Evolutionary conservation across 1,284 basidiomycete genomes (phyloP), one percentile per base, ranked within the genome.

Genomic region (Coniferiporia sulphurascens): DNA sequence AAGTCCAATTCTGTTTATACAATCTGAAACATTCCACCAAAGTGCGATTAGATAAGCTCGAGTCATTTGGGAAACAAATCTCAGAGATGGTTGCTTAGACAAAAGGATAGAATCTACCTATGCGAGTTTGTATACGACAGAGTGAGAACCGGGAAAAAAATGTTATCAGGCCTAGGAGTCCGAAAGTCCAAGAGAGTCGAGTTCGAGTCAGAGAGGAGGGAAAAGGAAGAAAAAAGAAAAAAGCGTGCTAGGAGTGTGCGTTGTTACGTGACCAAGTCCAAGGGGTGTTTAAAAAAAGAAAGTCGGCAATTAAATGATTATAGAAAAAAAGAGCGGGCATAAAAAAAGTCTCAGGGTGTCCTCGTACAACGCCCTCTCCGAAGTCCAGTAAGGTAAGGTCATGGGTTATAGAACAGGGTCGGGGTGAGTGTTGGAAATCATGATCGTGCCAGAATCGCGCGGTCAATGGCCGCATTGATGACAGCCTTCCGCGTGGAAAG

Each of bases 381-480:
- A 32, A 44, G 9, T 17, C 53, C 10, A 55, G 53, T 55, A 53
- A 15, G 38, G 45, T 58, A 38, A 48, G 36, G 34, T 41, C 46
- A 52, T 49, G 27, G 2, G 27, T 27, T 5, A 27, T 27, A 27
- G 27, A 50, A 52, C 19, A 46, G 41, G 36, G 32, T 41, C 17
- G 21, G 27, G 45, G 19, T 17, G n/a, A 44, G 22, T 21, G n/a
- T 32, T 17, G 27, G 2, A 12, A 35, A 52, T 59, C 43, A 62
- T 56, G 57, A 59, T 53, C 55, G 57, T 22, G 57, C 36, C 10
- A 59, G 49, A 32, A 62, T 59, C n/a, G 49, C 61, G 19, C 83
- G 76, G 67, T 91, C 89, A 63, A 91, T 89, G 19, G 84, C 79
- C 56, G 81, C 77, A 66, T 90, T 91, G 69, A 91, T 89, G 27